These are phyloP conservation scores for Emmonsiellopsis sp. DNA, from an alignment of 2,329 filamentous ascomycete species.

Conservation along the genomic window DNA sequence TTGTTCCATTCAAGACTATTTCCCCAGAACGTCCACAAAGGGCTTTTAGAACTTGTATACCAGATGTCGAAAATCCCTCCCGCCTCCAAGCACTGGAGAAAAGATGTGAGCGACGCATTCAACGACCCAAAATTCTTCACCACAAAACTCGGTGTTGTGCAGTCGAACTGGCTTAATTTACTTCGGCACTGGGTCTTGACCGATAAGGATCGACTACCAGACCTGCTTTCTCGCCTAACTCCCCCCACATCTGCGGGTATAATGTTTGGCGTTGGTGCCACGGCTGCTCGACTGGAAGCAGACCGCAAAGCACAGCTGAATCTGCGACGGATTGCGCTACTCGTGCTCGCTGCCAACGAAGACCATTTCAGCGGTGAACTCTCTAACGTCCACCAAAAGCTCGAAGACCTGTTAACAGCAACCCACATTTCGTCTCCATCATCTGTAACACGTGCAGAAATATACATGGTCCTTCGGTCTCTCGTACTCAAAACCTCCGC, in stretches of 20 bases:
- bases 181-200: conserved; percentile 73
- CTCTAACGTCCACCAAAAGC: conserved; percentile 63
- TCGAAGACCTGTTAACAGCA: conserved; percentile 77
- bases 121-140: conserved; percentile 81
- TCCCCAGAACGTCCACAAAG: conserved; percentile 70
- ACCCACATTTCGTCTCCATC: conserved; percentile 86
- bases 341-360: conserved; percentile 66
- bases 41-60: conserved; percentile 62
- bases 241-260: conserved; percentile 89
- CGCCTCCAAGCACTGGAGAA: conserved; percentile 84
- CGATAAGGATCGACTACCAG: conserved; percentile 81
- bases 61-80: conserved; percentile 69
- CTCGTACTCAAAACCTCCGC: conserved; percentile 70
- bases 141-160: conserved; percentile 56
- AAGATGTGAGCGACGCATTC: conserved; percentile 84
- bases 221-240: conserved; percentile 68
- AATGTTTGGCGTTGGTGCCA: conserved; percentile 96
- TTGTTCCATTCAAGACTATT: conserved; percentile 76
- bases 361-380: conserved; percentile 77
- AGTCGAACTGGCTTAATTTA: conserved; percentile 70
- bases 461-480: conserved; percentile 80
- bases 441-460: conserved; percentile 75
- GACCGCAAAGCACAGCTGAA: conserved; percentile 89
- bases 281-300: conserved; percentile 85
- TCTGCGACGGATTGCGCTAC: conserved; percentile 68